Evolutionary conservation across 306 rosid genomes (phyloP), one percentile per base, ranked within the genome.

Genomic region (Nissolia schottii): DNA sequence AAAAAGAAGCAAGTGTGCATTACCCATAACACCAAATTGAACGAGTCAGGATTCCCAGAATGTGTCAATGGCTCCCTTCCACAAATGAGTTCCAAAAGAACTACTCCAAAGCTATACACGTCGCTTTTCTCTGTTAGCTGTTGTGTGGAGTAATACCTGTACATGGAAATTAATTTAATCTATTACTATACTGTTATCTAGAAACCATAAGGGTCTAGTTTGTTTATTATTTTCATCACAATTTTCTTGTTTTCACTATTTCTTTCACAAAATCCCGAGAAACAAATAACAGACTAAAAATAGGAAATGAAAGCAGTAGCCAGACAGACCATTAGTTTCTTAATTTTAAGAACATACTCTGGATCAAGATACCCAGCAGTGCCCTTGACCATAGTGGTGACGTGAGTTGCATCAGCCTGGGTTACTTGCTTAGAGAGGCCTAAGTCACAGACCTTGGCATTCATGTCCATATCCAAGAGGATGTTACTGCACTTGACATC

Each of bases 361-460:
- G 98, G 98, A 84, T 93, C 98, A 3, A 93, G 89, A 81, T 93
- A 93, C 12, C 98, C 97, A 38, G 92, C 96, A 24, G 98, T 93
- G 63, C 98, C 98, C 78, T 93, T 93, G 64, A 93, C 98, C 54
- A 90, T 80, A 4, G 98, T 93, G 64, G 97, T 93, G 61, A 93
- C 96, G 79, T 93, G 98, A 56, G 91, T 89, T 77, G 98, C 98
- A 70, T 87, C 92, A 60, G 87, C 76, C 28, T 80, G 83, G 14
- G 80, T 73, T 13, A 93, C 77, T 87, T 91, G 97, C 86, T 93
- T 90, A 14, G 89, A 93, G 59, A 93, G 90, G 71, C 98, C 98
- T 71, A 93, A 93, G 67, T 93, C 98, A 82, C 97, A 87, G 48
- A 93, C 86, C 68, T 93, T 93, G 22, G 87, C 98, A 82, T 93